These are phyloP conservation scores for Yarrowia osloensis DNA, from an alignment of 805 yeast genomes.

Conservation along the genomic window DNA sequence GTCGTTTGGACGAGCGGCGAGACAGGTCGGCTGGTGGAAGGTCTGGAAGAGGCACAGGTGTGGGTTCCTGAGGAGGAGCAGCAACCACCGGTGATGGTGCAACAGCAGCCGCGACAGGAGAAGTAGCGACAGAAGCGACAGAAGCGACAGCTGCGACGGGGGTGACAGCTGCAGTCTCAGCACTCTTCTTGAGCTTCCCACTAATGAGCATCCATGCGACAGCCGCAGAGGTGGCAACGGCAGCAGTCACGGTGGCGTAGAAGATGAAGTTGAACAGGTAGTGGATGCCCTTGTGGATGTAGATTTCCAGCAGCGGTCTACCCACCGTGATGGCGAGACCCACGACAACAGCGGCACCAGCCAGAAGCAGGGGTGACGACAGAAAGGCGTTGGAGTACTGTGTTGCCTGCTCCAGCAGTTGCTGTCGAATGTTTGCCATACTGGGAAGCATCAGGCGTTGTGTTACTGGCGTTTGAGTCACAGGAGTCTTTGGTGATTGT, in stretches of 20 bases:
- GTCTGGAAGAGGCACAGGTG: background rate
- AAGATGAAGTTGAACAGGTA: conserved; percentile 16
- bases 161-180: too few species aligned
- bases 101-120: too few species aligned
- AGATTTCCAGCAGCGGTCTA: background rate
- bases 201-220: background rate
- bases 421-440: background rate
- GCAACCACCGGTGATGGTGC: background rate
- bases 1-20: background rate
- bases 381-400: conserved; percentile 3
- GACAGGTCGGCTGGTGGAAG: background rate
- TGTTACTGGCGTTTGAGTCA: background rate
- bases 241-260: conserved; percentile 7
- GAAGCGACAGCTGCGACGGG: too few species aligned
- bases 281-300: conserved; percentile 24
- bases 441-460: background rate
- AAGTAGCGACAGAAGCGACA: too few species aligned
- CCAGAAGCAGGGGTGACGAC: conserved; percentile 6
- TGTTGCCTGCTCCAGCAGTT: background rate
- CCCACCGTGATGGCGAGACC: conserved; percentile 3
- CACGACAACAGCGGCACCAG: background rate
- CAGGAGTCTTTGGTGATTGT: background rate
- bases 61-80: too few species aligned
- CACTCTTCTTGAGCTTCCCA: background rate
- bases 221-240: background rate